Conservation (phyloP, 495 filamentous ascomycete species). For the Cercophora sp. region DNA sequence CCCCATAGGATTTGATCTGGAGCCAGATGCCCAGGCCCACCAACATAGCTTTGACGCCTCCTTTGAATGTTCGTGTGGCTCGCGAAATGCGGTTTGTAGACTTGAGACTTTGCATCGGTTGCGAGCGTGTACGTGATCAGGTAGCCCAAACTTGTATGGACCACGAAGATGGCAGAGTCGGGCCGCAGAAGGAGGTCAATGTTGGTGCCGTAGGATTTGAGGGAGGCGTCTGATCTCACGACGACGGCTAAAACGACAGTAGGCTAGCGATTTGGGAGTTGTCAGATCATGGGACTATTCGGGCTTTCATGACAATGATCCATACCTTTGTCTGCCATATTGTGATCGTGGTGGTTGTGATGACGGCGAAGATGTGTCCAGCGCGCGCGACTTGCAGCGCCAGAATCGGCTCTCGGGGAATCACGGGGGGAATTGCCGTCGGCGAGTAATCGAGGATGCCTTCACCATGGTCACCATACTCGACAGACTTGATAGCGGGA, state of each 20-base stretch:
- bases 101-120: conserved; percentile 73
- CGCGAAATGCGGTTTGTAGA: conserved; percentile 78
- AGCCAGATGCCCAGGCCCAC: conserved; percentile 49
- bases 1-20: conserved; percentile 56
- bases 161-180: conserved; percentile 83
- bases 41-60: conserved; percentile 67
- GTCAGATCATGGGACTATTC: too few relatives aligned
- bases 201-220: conserved; percentile 81
- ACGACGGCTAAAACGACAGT: conserved; percentile 83
- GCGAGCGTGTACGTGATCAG: conserved; percentile 92
- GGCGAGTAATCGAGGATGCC: conserved; percentile 11
- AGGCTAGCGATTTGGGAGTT: too few relatives aligned
- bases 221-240: conserved; percentile 70
- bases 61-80: conserved; percentile 61
- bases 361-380: conserved; percentile 83
- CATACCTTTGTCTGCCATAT: conserved; percentile 93
- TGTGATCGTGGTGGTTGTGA: conserved; percentile 75
- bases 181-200: conserved; percentile 80
- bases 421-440: conserved; percentile 10
- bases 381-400: conserved; percentile 74
- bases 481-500: conserved; percentile 50
- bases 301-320: too few relatives aligned
- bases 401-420: conserved; percentile 57
- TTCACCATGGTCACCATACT: conserved; percentile 42
- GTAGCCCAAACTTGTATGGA: conserved; percentile 84